Conservation (phyloP, 2,329 filamentous ascomycete species). For the Ophiostoma novo-ulmi region DNA sequence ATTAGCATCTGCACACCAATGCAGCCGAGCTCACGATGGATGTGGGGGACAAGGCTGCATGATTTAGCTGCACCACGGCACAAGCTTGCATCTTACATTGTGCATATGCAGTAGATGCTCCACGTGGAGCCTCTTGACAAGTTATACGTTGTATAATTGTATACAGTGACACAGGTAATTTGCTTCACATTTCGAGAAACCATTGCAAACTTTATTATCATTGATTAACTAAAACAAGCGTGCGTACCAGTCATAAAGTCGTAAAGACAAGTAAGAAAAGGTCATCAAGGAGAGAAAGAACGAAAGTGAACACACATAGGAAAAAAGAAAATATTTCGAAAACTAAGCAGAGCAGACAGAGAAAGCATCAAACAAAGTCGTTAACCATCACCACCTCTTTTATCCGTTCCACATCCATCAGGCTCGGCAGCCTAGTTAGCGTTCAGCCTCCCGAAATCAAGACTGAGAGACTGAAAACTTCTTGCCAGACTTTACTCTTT, state of each 20-base stretch:
- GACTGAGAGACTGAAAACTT: background rate
- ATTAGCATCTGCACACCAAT: background rate
- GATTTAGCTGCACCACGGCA: background rate
- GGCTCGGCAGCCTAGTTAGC: background rate
- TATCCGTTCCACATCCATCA: background rate
- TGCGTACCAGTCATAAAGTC: constrained; percentile 7
- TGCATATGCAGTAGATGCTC: constrained; percentile 2
- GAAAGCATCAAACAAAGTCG: background rate
- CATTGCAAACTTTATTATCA: background rate
- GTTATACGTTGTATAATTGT: background rate
- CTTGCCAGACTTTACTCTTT: background rate
- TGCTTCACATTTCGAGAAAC: background rate
- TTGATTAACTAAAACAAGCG: background rate
- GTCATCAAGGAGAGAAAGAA: background rate
- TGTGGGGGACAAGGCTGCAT: constrained; percentile 12
- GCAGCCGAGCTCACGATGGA: background rate
- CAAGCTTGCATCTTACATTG: constrained; percentile 3
- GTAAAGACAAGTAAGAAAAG: background rate
- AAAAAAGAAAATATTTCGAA: background rate
- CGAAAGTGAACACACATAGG: background rate
- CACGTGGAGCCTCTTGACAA: background rate
- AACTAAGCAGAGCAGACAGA: background rate
- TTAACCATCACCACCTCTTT: background rate
- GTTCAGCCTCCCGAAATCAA: background rate
- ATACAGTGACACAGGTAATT: background rate